Evolutionary conservation across 2,329 filamentous ascomycete genomes (phyloP), one percentile per base, ranked within the genome.

Genomic region (Nemania abortiva): DNA sequence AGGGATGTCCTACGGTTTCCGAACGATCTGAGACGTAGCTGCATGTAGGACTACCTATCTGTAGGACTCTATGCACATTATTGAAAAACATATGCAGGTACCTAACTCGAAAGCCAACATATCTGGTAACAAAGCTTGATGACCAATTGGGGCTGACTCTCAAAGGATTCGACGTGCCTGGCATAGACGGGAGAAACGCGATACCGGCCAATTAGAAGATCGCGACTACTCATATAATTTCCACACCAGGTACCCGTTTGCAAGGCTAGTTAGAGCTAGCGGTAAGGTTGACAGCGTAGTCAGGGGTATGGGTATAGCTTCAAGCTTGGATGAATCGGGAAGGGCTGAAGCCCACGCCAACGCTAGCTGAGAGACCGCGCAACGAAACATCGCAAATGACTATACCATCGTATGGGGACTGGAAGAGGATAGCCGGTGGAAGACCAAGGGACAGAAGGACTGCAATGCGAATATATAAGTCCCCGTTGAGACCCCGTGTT

Each of bases 391-490:
- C 37, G 22, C 20, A 50, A 49, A 66, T 49, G 50, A 22, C 13
- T 42, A 45, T 42, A 10, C 22, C 15, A 20, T 22, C 9, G 45
- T 49, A 49, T 49, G 42, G 20, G 27, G 42, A 20, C 18, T n/a
- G n/a, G 27, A n/a, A 22, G 34, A 31, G 2, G 31, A 39, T 20
- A 47, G 42, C n/a, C 7, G 2, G 10, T n/a, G 18, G 20, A 37
- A 31, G 24, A 49, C 22, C 5, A 24, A 20, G 22, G 15, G 29
- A 45, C 11, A 20, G 20, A 50, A 27, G 11, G 27, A 47, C 52
- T 6, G 6, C 54, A 27, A 49, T 49, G 56, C 11, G 24, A 24
- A 18, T 70, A 70, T 67, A 70, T 67, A 70, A 70, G 45, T 49
- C 22, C 29, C n/a, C 27, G n/a, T 50, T 13, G 37, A 3, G 10